These are phyloP conservation scores for Polytrichum formosum DNA, from an alignment of 225 moss, liverwort and hornwort genomes.

Conservation along the genomic window DNA sequence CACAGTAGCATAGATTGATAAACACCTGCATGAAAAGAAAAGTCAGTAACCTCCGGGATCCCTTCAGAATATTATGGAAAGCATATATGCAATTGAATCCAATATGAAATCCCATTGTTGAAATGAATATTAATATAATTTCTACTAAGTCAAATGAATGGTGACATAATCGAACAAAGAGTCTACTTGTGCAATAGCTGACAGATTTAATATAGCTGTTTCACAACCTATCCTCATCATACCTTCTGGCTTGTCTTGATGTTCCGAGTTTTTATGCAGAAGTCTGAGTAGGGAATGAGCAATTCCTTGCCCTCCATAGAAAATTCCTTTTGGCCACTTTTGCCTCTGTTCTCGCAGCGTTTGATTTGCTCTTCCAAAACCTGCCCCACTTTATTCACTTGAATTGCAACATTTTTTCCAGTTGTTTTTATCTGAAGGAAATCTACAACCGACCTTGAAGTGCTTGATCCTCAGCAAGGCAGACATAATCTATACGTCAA, in stretches of 20 bases:
- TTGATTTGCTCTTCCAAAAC: constrained; percentile 24
- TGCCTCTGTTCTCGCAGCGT: constrained; percentile 10
- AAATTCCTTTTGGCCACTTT: background rate
- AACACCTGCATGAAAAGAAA: constrained; percentile 39
- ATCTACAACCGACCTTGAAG: background rate
- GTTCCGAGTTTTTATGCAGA: constrained; percentile 62
- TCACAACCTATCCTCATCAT: background rate
- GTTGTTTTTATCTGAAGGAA: background rate
- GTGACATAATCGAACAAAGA: no score
- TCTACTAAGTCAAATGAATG: no score
- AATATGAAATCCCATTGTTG: no score
- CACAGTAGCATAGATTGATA: constrained; percentile 72
- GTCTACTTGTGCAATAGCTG: no score
- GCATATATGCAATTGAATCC: no score
- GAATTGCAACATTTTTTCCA: background rate
- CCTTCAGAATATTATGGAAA: no score
- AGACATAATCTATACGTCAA: background rate
- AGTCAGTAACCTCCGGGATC: no score
- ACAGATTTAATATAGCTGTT: no score
- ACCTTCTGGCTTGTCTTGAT: constrained; percentile 46
- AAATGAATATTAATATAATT: no score
- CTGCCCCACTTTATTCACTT: background rate
- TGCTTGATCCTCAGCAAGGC: background rate
- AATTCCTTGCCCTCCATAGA: constrained; percentile 44
- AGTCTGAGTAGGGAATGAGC: constrained; percentile 47